These are phyloP conservation scores for Wickerhamiella bombiphila DNA, from an alignment of 805 yeast species.

Conservation along the genomic window DNA sequence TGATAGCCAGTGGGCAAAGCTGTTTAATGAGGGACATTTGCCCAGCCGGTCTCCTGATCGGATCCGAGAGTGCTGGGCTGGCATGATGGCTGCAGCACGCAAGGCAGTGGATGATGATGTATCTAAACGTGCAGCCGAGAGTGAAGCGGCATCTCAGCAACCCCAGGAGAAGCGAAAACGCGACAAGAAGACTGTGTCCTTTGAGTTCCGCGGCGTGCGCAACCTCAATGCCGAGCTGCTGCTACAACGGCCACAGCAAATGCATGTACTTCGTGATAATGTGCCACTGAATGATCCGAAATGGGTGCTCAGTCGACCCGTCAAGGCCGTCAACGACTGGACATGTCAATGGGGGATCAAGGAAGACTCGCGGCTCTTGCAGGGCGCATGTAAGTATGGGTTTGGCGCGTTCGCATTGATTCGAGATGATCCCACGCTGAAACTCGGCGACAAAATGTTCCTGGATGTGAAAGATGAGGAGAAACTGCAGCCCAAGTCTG, in stretches of 20 bases:
- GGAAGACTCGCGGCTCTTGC: constrained; percentile 75
- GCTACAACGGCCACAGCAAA: constrained; percentile 69
- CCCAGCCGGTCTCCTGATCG: constrained; percentile 72
- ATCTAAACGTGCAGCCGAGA: constrained; percentile 32
- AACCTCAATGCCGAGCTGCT: constrained; percentile 83
- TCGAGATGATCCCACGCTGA: constrained; percentile 87
- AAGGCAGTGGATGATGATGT: constrained; percentile 53
- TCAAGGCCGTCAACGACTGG: constrained; percentile 86
- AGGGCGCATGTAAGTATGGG: constrained; percentile 86
- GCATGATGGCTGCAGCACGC: constrained; percentile 47
- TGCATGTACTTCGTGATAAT: constrained; percentile 46
- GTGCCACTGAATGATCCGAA: constrained; percentile 39
- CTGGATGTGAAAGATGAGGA: constrained; percentile 26
- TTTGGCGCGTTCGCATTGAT: constrained; percentile 92
- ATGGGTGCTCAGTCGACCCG: constrained; percentile 45
- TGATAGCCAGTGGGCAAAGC: constrained; percentile 55
- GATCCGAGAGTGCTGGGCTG: constrained; percentile 62
- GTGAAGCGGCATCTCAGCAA: constrained; percentile 8
- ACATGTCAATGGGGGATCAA: constrained; percentile 66
- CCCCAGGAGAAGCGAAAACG: constrained; percentile 42
- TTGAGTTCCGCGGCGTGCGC: constrained; percentile 78
- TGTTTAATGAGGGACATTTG: constrained; percentile 79
- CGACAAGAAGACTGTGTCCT: constrained; percentile 79
- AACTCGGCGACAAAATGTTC: constrained; percentile 70
- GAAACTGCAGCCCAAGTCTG: constrained; percentile 3